These are phyloP conservation scores for Fraxinus latifolia DNA, from an alignment of 305 asterid species.

Conservation along the genomic window DNA sequence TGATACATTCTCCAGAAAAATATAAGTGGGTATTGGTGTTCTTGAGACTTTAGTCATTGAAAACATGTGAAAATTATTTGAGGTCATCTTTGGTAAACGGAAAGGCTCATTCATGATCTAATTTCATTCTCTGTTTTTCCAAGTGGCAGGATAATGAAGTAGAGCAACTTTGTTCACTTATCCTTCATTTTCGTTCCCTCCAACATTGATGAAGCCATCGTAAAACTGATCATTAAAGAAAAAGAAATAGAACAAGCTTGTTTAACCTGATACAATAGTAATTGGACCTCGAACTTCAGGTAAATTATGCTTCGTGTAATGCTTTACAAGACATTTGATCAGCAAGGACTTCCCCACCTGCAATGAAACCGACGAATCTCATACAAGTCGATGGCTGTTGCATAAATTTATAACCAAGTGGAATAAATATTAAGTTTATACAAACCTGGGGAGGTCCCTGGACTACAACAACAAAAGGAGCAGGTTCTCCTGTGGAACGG, in stretches of 20 bases:
- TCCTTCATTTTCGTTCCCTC: not conserved
- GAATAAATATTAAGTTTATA: slow-evolving; percentile 2
- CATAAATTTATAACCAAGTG: not conserved
- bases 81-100: not conserved
- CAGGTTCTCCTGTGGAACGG: slow-evolving; percentile 76
- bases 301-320: slow-evolving; percentile 84
- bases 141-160: not conserved
- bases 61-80: not conserved
- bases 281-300: slow-evolving; percentile 97
- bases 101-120: not conserved
- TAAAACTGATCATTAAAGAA: not conserved
- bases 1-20: not conserved
- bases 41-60: not conserved
- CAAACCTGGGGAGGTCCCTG: slow-evolving; percentile 97
- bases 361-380: slow-evolving; percentile 22
- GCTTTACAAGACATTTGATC: slow-evolving; percentile 79
- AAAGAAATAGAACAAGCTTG: not conserved
- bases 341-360: slow-evolving; percentile 94
- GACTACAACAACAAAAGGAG: slow-evolving; percentile 84
- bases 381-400: not conserved
- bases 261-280: slow-evolving; percentile 86
- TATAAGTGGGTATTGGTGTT: not conserved
- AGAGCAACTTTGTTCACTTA: not conserved
- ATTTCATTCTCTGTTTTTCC: not conserved
- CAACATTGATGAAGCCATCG: not conserved